Evolutionary conservation across 1,284 basidiomycete species (phyloP).

Genomic region (Moesziomyces parantarcticus): DNA sequence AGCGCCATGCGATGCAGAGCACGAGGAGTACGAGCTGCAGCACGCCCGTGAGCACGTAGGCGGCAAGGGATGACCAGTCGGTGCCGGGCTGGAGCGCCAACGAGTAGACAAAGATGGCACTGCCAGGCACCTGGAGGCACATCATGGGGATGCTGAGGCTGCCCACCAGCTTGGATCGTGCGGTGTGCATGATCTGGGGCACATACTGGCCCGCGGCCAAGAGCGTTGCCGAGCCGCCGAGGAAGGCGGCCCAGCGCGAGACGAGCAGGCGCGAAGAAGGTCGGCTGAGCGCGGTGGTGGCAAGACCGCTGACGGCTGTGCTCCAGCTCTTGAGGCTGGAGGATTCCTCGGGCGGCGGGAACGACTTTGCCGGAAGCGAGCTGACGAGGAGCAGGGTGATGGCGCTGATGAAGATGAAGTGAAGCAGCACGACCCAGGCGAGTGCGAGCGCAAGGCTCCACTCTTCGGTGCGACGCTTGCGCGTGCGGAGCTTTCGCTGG

Average conservation of each 20-base stretch:
- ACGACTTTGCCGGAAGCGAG: constrained; percentile 30
- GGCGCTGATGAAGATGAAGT: constrained; percentile 70
- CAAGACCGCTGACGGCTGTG: constrained; percentile 10
- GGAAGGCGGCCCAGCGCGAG: constrained; percentile 80
- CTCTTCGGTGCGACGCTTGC: constrained; percentile 71
- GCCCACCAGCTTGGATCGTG: constrained; percentile 81
- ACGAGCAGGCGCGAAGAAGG: constrained; percentile 57
- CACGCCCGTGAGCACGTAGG: constrained; percentile 84
- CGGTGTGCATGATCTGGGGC: constrained; percentile 87
- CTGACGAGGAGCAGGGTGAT: constrained; percentile 35
- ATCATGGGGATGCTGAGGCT: constrained; percentile 93
- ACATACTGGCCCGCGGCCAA: constrained; percentile 86
- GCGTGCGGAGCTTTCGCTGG: constrained; percentile 19
- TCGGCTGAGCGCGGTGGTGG: constrained; percentile 16
- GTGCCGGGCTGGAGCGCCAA: constrained; percentile 63
- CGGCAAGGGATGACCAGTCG: constrained; percentile 55
- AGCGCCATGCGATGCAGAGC: constrained; percentile 68
- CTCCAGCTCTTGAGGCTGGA: constrained; percentile 23
- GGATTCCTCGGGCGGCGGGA: constrained; percentile 36
- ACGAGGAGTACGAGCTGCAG: constrained; percentile 84
- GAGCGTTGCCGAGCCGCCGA: constrained; percentile 82
- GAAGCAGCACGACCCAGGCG: constrained; percentile 77
- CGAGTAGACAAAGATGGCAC: constrained; percentile 85
- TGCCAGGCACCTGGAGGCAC: constrained; percentile 92
- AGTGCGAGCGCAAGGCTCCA: constrained; percentile 82